These are phyloP conservation scores for Astrothelium subdiscretum DNA, from an alignment of 495 filamentous ascomycete species.

Conservation along the genomic window DNA sequence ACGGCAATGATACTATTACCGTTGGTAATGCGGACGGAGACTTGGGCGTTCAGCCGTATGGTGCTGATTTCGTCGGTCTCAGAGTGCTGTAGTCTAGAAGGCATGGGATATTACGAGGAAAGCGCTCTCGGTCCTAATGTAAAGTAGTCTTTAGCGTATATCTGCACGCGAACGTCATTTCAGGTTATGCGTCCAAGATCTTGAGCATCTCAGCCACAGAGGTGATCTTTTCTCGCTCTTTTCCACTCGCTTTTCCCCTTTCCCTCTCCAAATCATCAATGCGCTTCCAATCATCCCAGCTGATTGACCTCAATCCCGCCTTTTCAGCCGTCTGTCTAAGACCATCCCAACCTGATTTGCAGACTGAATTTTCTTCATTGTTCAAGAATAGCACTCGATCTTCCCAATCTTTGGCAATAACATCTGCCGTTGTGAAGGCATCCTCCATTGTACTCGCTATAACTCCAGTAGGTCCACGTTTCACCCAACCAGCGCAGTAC, in stretches of 20 bases:
- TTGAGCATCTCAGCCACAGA: conserved; percentile 68
- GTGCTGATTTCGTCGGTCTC: conserved; percentile 32
- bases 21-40: conserved; percentile 30
- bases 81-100: too few relatives aligned
- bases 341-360: conserved; percentile 64
- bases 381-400: conserved; percentile 20
- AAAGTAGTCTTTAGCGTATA: too few relatives aligned
- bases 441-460: conserved; percentile 96
- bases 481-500: conserved; percentile 95
- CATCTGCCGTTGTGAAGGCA: conserved; percentile 80
- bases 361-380: conserved; percentile 18
- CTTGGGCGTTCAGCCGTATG: conserved; percentile 24
- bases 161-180: too few relatives aligned
- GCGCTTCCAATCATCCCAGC: conserved; percentile 74
- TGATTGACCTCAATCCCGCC: conserved; percentile 46
- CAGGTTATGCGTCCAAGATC: conserved; percentile 35
- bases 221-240: conserved; percentile 75
- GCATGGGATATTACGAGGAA: too few relatives aligned
- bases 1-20: conserved; percentile 30
- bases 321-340: conserved; percentile 44
- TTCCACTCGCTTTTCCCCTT: conserved; percentile 54
- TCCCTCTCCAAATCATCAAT: conserved; percentile 72
- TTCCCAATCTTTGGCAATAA: conserved; percentile 61
- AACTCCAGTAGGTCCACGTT: conserved; percentile 86
- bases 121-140: too few relatives aligned